Conservation (phyloP, 768 basidiomycete species). For the Pluteus cervinus region DNA sequence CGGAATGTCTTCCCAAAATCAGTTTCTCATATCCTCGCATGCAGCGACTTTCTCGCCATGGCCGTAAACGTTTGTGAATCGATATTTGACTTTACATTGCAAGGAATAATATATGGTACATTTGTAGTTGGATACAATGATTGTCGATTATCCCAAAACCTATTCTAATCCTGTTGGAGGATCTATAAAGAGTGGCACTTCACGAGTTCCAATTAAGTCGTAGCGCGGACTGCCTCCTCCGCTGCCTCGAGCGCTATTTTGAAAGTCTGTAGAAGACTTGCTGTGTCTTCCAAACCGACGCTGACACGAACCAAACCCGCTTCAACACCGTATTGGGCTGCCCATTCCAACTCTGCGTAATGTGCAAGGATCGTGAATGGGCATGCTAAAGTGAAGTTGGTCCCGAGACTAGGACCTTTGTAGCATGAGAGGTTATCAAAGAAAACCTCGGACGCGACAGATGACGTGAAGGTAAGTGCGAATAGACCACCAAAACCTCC, state of each 20-base stretch:
- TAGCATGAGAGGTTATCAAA: slow-evolving; percentile 77
- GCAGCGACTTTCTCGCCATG: no score
- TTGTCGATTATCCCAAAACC: slow-evolving; percentile 14
- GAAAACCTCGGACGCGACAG: slow-evolving; percentile 66
- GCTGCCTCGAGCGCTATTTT: slow-evolving; percentile 66
- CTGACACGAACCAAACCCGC: slow-evolving; percentile 78
- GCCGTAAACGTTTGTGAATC: no score
- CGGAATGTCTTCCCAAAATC: no score
- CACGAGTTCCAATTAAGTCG: slow-evolving; percentile 1
- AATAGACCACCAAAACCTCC: slow-evolving; percentile 85
- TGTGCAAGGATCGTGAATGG: slow-evolving; percentile 94
- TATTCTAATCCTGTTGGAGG: slow-evolving; percentile 27
- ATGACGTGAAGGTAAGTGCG: slow-evolving; percentile 75
- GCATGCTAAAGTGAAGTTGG: slow-evolving; percentile 93
- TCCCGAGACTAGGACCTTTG: slow-evolving; percentile 91
- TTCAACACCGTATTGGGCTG: slow-evolving; percentile 81
- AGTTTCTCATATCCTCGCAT: no score
- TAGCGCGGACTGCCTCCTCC: slow-evolving; percentile 30
- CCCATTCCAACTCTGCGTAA: slow-evolving; percentile 88
- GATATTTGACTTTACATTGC: no score
- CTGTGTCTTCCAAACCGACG: slow-evolving; percentile 81
- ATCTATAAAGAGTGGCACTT: slow-evolving; percentile 5
- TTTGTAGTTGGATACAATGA: slow-evolving; percentile 41
- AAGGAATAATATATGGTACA: no score
- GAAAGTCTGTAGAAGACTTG: slow-evolving; percentile 52